These are phyloP conservation scores for Pseudogymnoascus sp. DNA, from an alignment of 2,329 filamentous ascomycete genomes.

Conservation along the genomic window DNA sequence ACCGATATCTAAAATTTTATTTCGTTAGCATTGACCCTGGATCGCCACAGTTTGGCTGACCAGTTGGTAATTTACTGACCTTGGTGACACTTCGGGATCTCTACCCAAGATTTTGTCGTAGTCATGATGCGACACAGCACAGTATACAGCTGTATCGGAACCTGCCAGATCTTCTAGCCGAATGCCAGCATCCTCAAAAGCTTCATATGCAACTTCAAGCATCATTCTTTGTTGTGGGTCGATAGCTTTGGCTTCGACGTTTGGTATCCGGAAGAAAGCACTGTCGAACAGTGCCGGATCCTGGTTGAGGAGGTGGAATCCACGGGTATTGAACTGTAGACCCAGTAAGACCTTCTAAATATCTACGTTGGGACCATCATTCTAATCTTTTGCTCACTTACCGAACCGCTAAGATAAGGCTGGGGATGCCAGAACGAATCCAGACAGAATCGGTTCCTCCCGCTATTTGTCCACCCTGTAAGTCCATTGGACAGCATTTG, in stretches of 20 bases:
- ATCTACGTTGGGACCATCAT: not conserved
- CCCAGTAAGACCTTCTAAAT: not conserved
- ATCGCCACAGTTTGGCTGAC: not conserved
- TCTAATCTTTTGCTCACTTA: not conserved
- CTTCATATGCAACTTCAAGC: conserved; percentile 24
- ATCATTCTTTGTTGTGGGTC: conserved; percentile 26
- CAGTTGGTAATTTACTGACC: conserved; percentile 5
- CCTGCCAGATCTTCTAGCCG: conserved; percentile 9
- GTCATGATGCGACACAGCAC: not conserved
- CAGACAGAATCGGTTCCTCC: not conserved
- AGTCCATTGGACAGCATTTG: conserved; percentile 14
- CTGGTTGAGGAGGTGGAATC: conserved; percentile 15
- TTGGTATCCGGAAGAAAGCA: conserved; percentile 16
- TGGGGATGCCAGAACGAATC: not conserved
- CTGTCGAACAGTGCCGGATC: conserved; percentile 17
- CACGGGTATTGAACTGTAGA: not conserved
- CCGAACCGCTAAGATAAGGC: not conserved
- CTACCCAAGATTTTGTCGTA: conserved; percentile 9
- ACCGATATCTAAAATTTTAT: not conserved
- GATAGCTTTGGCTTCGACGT: conserved; percentile 22
- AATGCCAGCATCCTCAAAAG: conserved; percentile 22
- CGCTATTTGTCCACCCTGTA: not conserved
- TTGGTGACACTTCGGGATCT: conserved; percentile 19
- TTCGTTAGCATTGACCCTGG: not conserved
- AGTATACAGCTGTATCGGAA: not conserved